Percentiles rank a stretch among this genome's conserved stretches.
These are phyloP conservation scores for Andrographis paniculata DNA, from an alignment of 305 asterid species.

Conservation along the genomic window DNA sequence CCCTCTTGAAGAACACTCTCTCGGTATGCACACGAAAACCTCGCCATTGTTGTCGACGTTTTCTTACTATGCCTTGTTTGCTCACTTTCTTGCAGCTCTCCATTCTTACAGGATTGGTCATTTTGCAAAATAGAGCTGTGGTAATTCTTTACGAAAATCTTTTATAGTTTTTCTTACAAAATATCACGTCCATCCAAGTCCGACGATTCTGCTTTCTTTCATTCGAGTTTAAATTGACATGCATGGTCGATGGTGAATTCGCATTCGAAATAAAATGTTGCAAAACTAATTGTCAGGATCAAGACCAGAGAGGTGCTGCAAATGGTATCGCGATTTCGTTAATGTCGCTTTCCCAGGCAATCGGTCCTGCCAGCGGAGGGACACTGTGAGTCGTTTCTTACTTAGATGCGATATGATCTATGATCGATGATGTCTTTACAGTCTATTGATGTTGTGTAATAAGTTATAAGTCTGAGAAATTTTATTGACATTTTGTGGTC, in stretches of 20 bases:
- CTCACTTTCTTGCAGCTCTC: conserved; percentile 33
- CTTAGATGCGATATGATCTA: too few species aligned
- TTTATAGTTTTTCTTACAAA: too few species aligned
- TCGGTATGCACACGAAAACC: conserved; percentile 28
- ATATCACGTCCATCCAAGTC: too few species aligned
- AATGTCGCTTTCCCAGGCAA: conserved; percentile 64
- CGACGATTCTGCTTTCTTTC: too few species aligned
- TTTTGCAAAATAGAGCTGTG: conserved; percentile 89
- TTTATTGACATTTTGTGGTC: too few species aligned
- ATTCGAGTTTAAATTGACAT: too few species aligned
- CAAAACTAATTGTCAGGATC: conserved; percentile 29
- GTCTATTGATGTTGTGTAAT: too few species aligned
- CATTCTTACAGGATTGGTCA: conserved; percentile 66
- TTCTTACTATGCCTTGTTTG: too few species aligned
- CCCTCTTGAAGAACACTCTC: conserved; percentile 51
- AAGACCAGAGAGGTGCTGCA: conserved; percentile 77
- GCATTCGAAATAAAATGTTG: not conserved
- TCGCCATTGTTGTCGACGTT: too few species aligned
- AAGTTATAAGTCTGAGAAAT: too few species aligned
- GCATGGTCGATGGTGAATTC: too few species aligned
- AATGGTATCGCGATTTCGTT: conserved; percentile 72
- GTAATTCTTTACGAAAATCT: conserved; percentile 30
- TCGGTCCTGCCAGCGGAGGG: conserved; percentile 83
- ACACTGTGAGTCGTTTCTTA: conserved; percentile 40
- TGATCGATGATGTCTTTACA: too few species aligned